Conservation (phyloP, 495 filamentous ascomycete species). For the Aspergillus wentii region DNA sequence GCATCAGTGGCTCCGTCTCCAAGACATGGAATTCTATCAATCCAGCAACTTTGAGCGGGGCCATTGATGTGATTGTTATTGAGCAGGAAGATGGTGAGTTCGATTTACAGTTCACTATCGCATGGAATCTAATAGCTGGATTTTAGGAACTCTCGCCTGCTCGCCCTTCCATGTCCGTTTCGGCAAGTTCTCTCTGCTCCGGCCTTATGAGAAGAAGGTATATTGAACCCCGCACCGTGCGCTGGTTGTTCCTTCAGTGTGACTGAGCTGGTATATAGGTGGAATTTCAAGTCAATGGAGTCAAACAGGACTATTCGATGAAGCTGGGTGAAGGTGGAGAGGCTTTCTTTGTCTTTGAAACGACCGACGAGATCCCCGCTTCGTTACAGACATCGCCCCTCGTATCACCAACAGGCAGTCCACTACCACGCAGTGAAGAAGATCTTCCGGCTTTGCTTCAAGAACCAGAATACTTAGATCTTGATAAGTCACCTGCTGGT, state of each 20-base stretch:
- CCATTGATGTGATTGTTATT: constrained; percentile 98
- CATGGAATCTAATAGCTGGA: constrained; percentile 3
- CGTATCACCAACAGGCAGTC: constrained; percentile 80
- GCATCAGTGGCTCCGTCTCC: constrained; percentile 90
- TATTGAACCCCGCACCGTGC: neutral
- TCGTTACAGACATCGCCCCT: constrained; percentile 91
- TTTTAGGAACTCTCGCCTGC: constrained; percentile 66
- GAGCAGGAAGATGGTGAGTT: constrained; percentile 85
- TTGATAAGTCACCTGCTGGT: constrained; percentile 35
- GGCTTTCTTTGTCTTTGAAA: constrained; percentile 98
- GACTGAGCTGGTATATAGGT: constrained; percentile 46
- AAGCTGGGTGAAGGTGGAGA: constrained; percentile 97
- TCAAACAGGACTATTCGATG: constrained; percentile 92
- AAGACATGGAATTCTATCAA: constrained; percentile 99
- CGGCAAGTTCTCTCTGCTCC: constrained; percentile 93
- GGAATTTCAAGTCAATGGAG: constrained; percentile 91
- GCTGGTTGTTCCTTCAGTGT: neutral
- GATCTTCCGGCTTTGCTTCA: constrained; percentile 54
- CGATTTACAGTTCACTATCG: neutral
- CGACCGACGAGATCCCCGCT: constrained; percentile 78
- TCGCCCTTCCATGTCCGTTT: constrained; percentile 99
- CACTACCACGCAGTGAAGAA: constrained; percentile 52
- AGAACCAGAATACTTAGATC: constrained; percentile 80
- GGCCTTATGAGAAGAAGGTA: constrained; percentile 96
- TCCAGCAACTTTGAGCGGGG: constrained; percentile 91